A percentile compares a stretch with the other conserved stretches of the same genome.
These are phyloP conservation scores for Dalbergia cultrata DNA, from an alignment of 306 rosid genomes.

Conservation along the genomic window DNA sequence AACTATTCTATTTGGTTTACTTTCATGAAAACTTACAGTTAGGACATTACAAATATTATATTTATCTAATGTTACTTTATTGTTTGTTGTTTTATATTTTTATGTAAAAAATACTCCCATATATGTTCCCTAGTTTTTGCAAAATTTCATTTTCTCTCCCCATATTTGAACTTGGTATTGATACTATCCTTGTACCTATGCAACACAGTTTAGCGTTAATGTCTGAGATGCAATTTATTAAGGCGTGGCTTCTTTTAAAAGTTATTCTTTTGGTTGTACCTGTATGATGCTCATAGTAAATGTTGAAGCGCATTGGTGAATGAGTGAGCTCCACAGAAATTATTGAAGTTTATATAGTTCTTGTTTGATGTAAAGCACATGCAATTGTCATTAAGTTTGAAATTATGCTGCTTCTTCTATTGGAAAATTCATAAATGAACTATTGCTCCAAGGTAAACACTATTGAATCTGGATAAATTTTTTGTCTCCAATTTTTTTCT, in stretches of 20 bases:
- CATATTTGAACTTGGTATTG: too few species aligned
- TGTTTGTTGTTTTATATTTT: too few species aligned
- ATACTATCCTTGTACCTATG: too few species aligned
- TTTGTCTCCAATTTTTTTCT: background rate
- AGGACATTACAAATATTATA: too few species aligned
- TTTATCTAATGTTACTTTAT: too few species aligned
- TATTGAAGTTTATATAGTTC: background rate
- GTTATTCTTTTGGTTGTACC: background rate
- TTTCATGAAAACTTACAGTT: too few species aligned
- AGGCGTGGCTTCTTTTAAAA: background rate
- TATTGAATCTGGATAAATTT: background rate
- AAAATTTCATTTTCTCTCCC: too few species aligned
- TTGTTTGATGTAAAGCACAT: background rate
- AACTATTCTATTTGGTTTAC: too few species aligned
- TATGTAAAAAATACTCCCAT: too few species aligned
- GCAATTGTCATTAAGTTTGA: too few species aligned
- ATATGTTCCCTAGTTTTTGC: too few species aligned
- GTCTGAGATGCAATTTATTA: background rate
- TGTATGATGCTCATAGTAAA: background rate
- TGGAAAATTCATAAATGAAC: background rate
- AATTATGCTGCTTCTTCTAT: background rate
- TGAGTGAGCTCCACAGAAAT: background rate
- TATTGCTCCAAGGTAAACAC: background rate
- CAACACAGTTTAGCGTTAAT: too few species aligned
- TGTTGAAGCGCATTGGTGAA: slow-evolving; percentile 11